Evolutionary conservation across 2,329 filamentous ascomycete genomes (phyloP), one percentile per base, ranked within the genome.

Genomic region (Diaporthe citri): DNA sequence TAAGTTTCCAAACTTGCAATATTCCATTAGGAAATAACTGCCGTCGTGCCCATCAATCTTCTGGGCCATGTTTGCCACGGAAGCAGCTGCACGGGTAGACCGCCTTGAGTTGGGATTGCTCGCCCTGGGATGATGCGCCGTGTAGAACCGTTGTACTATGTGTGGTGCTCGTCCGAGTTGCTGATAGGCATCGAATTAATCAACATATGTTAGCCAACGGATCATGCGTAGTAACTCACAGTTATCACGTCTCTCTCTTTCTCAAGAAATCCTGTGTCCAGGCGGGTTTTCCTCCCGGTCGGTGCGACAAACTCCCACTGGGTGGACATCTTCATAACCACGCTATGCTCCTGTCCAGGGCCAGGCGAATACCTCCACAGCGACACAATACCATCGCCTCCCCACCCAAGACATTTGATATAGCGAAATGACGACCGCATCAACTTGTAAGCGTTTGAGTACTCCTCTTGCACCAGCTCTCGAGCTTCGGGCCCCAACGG

Each of bases 1-100:
- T 3, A 74, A 28, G 20, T 72, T 43, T 10, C 73, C 73, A n/a
- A 57, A 57, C 13, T 56, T 74, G n/a, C 67, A 71, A 25, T 52
- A 25, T 22, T 72, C 56, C 73, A 72, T 74, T 2, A 74, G 28
- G 7, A 72, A 64, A 5, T 51, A 48, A 28, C 52, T 36, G 20
- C 55, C 48, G 8, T 41, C 7, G 62, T 73, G 31, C 5, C 28
- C 51, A 6, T 67, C 62, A 8, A 69, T 36, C 3, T 28, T 46
- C 10, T 9, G 10, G 8, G 34, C n/a, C 22, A 48, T 60, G 7
- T 12, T 10, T 20, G 28, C 25, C 1, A 31, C 52, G 52, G 25
- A 13, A 9, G 13, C 52, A 55, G 25, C 52, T 25, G 13, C 2
- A 9, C 64, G 64, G 6, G 4, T 0, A 39, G 64, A 69, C 12